phyloP scores from a whole-genome alignment of 1,284 basidiomycete genomes.

The Boletellus sp. region DNA sequence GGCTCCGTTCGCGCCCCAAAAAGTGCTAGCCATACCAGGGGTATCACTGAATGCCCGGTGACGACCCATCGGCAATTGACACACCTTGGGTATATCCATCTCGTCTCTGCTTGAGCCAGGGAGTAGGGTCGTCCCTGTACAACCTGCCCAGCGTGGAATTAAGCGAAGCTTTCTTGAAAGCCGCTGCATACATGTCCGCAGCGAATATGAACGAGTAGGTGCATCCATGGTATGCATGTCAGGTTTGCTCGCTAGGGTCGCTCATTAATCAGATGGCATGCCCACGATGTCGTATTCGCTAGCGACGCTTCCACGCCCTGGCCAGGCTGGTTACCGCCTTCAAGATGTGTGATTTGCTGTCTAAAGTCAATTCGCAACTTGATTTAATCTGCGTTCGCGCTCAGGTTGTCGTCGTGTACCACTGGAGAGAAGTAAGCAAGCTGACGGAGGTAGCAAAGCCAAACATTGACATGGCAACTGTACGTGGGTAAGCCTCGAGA shows the following conservation, averaged over 20 bases:
- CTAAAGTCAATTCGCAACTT: conserved; percentile 66
- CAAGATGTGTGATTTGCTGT: conserved; percentile 62
- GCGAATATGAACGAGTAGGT: conserved; percentile 31
- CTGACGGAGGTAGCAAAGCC: conserved; percentile 71
- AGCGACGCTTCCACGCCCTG: conserved; percentile 36
- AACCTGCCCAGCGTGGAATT: conserved; percentile 51
- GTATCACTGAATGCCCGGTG: not conserved
- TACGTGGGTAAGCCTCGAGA: not conserved
- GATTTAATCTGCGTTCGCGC: conserved; percentile 52
- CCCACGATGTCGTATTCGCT: conserved; percentile 58
- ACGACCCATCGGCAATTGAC: conserved; percentile 14
- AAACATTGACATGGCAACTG: conserved; percentile 76
- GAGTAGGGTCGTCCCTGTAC: conserved; percentile 50
- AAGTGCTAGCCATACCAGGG: conserved; percentile 44
- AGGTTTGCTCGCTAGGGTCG: not conserved
- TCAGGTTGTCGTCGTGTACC: conserved; percentile 64
- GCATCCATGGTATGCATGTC: conserved; percentile 6
- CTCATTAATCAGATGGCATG: conserved; percentile 17
- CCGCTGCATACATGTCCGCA: conserved; percentile 23
- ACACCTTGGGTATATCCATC: conserved; percentile 49
- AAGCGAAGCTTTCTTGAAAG: conserved; percentile 70
- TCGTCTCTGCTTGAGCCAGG: conserved; percentile 58
- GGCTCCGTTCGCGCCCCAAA: conserved; percentile 71
- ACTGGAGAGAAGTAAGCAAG: conserved; percentile 76
- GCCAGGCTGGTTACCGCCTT: conserved; percentile 56